Evolutionary conservation across 805 yeast species (phyloP), one percentile per base, ranked within the genome.

Genomic region (Komagataella mondaviorum): DNA sequence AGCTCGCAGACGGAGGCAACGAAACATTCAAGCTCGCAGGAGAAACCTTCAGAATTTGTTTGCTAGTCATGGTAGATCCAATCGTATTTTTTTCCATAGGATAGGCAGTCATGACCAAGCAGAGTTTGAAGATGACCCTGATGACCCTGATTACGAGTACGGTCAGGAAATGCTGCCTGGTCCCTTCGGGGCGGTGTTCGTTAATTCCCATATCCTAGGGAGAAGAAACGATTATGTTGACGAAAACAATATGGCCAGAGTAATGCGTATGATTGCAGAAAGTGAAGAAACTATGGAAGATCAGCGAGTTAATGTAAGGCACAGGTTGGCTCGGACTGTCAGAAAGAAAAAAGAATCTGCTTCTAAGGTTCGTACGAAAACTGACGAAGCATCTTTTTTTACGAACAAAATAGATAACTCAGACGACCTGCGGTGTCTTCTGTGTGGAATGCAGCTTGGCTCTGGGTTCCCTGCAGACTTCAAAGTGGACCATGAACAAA

Each of bases 371-470:
- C 51, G 58, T 1, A 51, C 44, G 5, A 54, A 54, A 3, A 52
- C 55, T 36, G 49, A 49, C 18, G 6, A 48, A 1, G 45, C 51
- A 20, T 30, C 39, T 8, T 30, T 30, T 43, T 63, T 56, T 48
- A 54, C 59, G 1, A 60, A 61, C 45, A 63, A 62, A 2, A 61
- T 71, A 24, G 62, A 68, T 0, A 60, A 63, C 14, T 63, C 56
- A n/a, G 67, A 68, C 39, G 64, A 70, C 8, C 71, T 75, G 3
- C 68, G 73, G 1, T 83, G 96, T 66, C 76, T 76, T 36, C 64
- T 84, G 23, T 88, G 96, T 67, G 90, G 88, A 0, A 75, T 78
- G 0, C 74, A 70, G 3, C 66, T 88, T n/a, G 93, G 93, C 2
- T 77, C 72, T 48, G 96, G 96, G 0, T 76, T 85, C 4, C 85